A percentile compares a stretch with the other conserved stretches of the same genome.
Conservation (phyloP, 2,329 filamentous ascomycete species). For the Trichoderma sp. region DNA sequence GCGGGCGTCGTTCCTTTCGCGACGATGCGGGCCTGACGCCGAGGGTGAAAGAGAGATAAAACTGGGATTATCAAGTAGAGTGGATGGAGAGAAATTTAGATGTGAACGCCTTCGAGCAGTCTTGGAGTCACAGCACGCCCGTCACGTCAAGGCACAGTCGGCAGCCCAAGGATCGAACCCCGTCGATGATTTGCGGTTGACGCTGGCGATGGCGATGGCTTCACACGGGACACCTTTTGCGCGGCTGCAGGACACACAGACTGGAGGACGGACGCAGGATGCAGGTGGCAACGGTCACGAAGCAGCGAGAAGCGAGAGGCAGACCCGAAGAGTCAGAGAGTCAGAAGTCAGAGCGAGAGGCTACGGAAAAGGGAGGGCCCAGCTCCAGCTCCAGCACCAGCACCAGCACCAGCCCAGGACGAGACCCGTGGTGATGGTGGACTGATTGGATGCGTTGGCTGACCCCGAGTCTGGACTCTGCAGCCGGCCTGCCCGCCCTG, state of each 20-base stretch:
- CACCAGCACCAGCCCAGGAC: conserved; percentile 9
- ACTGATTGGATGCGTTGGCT: conserved; percentile 31
- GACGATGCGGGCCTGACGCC: no score
- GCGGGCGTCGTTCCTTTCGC: no score
- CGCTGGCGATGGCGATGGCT: conserved; percentile 28
- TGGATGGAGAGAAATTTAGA: no score
- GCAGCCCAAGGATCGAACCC: not conserved
- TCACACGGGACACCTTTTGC: conserved; percentile 1
- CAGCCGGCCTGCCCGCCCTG: conserved; percentile 29
- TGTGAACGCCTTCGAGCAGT: no score
- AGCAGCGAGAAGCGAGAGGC: no score
- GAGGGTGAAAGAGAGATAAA: no score
- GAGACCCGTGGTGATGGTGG: conserved; percentile 30
- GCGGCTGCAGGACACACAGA: not conserved
- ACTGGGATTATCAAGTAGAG: no score
- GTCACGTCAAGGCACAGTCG: no score
- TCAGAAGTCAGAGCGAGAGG: not conserved
- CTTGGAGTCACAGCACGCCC: no score
- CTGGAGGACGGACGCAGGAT: not conserved
- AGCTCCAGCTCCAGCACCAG: conserved; percentile 10
- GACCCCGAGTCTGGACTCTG: conserved; percentile 12
- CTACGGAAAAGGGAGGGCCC: conserved; percentile 20
- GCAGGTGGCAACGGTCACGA: not conserved
- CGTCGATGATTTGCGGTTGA: not conserved
- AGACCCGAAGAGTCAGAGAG: not conserved